Base-by-base conservation (phyloP, 2,329 filamentous ascomycete genomes). In the Paecilomyces sp. region DNA sequence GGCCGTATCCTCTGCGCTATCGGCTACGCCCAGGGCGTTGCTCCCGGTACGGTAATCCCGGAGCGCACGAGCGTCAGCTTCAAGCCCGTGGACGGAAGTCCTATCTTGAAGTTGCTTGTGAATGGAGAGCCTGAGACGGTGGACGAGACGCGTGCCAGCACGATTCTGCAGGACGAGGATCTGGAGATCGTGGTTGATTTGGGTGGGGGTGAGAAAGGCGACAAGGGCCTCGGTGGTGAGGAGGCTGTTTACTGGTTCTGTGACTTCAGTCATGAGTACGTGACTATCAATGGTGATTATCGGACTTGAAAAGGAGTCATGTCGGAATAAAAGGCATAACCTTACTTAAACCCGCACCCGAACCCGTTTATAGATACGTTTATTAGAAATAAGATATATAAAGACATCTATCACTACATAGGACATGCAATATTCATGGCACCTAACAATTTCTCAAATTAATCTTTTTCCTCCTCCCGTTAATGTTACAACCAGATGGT, bases 1-100 rank as follows among this genome's bases (percentile, higher is more conserved):
- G 94, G 94, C 34, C 91, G 94, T 58, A 96, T 99, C 63, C 83
- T 97, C 30, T 97, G 94, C 74, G 93, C 94, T 0, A 92, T 92
- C 3, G 94, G 94, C 2, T 97, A 97, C 72, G 80, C 84, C 0
- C 81, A 82, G 61, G 75, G 75, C 66, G 74, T 83, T 67, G 76
- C 58, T 34, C 65, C 69, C 1, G 75, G 73, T 0, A 75, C 75
- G 9, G 77, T 88, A 22, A 73, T 82, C 1, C 84, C 84, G 1
- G 74, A 79, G 56, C 77, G 79, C 54, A 87, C 84, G 7, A 84
- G 80, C 63, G 85, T 88, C 6, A 83, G 80, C 65, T 88, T 88
- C 70, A 76, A 85, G 8, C 85, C 85, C 1, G 75, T 79, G 0
- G 82, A 85, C 64, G 84, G 82, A 0, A 83, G 80, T 58, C 77